Base-by-base conservation (phyloP, 345 rosid species). In the Bruguiera gymnorhiza region DNA sequence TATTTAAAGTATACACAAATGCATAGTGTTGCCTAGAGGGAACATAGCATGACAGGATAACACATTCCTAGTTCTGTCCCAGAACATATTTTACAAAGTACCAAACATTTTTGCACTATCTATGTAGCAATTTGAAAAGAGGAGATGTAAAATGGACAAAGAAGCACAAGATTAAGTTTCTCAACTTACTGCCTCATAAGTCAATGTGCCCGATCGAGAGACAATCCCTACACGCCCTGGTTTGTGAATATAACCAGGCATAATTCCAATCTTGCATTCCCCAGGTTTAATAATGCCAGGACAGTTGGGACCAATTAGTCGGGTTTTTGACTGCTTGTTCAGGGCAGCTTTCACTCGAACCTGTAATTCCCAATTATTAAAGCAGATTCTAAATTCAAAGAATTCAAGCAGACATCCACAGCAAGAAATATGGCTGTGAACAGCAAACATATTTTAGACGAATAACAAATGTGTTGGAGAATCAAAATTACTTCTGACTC, bases 221-320 rank as follows among this genome's bases (percentile, higher is more conserved):
- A 92, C 97, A 57, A 92, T 92, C 62, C 99, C 99, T 48, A 92
- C 55, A 59, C 93, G 93, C 53, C 97, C 99, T 0, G 99, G 97
- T 77, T 95, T 95, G 80, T 95, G 97, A 81, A 95, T 92, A 71
- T 95, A 95, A 32, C 97, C 99, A 8, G 99, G 97, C 99, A 95
- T 92, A 56, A 92, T 92, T 58, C 97, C 97, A 68, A 92, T 88
- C 78, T 89, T 92, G 76, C 97, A 88, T 79, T 92, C 97, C 71
- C 94, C 97, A 73, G 97, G 97, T 67, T 92, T 92, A 34, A 92
- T 92, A 68, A 92, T 89, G 36, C 97, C 97, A 62, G 97, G 97
- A 70, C 97, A 92, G 81, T 95, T 95, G 57, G 99, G 99, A 71
- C 99, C 97, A 80, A 92, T 92, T 74, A 95, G 66, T 76, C 88